phyloP scores from a whole-genome alignment of 805 yeast species.

The Cyberlindnera amylophila region DNA sequence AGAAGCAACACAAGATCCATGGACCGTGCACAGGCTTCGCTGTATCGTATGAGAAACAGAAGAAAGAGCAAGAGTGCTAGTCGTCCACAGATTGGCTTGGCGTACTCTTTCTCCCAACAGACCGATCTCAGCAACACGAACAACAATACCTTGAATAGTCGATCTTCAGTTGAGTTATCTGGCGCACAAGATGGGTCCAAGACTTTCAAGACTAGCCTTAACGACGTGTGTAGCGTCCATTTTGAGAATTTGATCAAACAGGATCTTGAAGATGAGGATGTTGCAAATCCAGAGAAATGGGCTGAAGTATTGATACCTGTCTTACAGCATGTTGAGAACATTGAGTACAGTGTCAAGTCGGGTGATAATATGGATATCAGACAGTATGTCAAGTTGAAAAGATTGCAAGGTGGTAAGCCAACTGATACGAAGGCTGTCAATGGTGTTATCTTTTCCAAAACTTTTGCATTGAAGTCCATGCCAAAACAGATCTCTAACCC shows the following conservation, averaged over 20 bases:
- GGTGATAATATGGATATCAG: slow-evolving; percentile 81
- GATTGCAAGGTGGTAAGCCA: slow-evolving; percentile 71
- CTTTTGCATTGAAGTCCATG: slow-evolving; percentile 79
- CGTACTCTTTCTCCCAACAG: slow-evolving; percentile 19
- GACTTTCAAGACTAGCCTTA: slow-evolving; percentile 26
- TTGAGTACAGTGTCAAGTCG: slow-evolving; percentile 55
- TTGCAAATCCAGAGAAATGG: slow-evolving; percentile 59
- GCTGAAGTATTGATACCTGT: slow-evolving; percentile 43
- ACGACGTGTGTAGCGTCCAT: slow-evolving; percentile 37
- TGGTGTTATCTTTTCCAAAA: slow-evolving; percentile 83
- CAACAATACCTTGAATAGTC: background rate
- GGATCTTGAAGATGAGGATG: slow-evolving; percentile 56
- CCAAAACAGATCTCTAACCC: slow-evolving; percentile 61
- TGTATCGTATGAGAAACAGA: slow-evolving; percentile 56
- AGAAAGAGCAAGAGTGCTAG: slow-evolving; percentile 47
- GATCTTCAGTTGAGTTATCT: no score
- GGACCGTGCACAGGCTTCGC: slow-evolving; percentile 64
- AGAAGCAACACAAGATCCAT: slow-evolving; percentile 43
- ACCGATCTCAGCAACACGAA: slow-evolving; percentile 9
- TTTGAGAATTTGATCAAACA: slow-evolving; percentile 54
- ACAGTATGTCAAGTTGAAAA: slow-evolving; percentile 84
- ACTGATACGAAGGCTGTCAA: slow-evolving; percentile 58
- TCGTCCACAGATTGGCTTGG: slow-evolving; percentile 27
- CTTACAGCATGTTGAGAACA: slow-evolving; percentile 49
- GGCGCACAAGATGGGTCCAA: no score